Base-by-base conservation (phyloP, 805 yeast genomes). In the Suhomyces canberraensis region DNA sequence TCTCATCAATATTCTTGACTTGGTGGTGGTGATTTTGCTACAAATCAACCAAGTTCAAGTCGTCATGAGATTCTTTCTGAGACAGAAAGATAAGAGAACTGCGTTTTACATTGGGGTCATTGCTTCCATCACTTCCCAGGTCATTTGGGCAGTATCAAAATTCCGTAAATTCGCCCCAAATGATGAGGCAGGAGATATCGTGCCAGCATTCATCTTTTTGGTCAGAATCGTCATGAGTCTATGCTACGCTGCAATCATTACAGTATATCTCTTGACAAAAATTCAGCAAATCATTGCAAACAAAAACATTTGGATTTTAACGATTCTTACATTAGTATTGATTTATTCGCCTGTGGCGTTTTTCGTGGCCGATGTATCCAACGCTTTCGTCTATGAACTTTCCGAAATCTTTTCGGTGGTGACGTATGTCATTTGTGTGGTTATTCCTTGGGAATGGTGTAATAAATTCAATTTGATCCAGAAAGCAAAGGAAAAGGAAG, bases 401-500 rank as follows among this genome's bases (percentile, higher is more conserved):
- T 78, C 88, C 15, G 91, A 84, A 51, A 66, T 84, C 29, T 83
- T 84, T 58, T 79, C 83, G 29, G 75, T 85, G 14, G 80, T 84
- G 1, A 75, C 82, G n/a, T 82, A 81, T 52, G 75, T 84, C 7
- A 67, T 82, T 15, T 75, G 86, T 24, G 83, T 86, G 20, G 83
- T 83, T 5, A 71, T 82, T 8, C 85, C 85, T 1, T 84, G 95
- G 93, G 95, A 85, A 57, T 87, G 95, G 91, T 73, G 84, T 42
- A 84, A 83, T 51, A 69, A 84, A 44, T 69, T 81, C 37, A 73
- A 74, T 34, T 65, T 73, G 9, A 56, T 81, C 27, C 79, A 78
- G 60, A 75, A 76, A 44, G 64, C 63, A 11, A 71, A 73, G 36
- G 90, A 84, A 48, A 77, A 78, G 29, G 81, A 79, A 41, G 86